Evolutionary conservation across 2,329 filamentous ascomycete genomes (phyloP).

Genomic region (Hypoxylon sp.): DNA sequence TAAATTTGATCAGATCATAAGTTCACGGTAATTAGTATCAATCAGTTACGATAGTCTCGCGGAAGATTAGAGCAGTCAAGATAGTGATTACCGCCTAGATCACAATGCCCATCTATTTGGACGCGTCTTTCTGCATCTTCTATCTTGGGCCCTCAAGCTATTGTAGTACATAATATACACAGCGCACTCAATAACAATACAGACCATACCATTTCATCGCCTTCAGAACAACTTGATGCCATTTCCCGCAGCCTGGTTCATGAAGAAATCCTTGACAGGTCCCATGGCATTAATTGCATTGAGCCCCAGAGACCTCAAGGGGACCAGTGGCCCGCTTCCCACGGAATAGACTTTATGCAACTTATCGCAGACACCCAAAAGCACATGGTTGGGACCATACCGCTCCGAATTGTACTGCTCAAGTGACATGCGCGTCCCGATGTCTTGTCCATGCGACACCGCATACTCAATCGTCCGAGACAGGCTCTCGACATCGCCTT

Average conservation of each 20-base stretch:
- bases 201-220: slow-evolving; percentile 15
- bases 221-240: slow-evolving; percentile 54
- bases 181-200: neutral
- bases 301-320: slow-evolving; percentile 82
- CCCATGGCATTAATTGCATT: slow-evolving; percentile 80
- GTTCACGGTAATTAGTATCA: neutral
- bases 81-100: neutral
- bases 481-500: slow-evolving; percentile 88
- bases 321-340: slow-evolving; percentile 82
- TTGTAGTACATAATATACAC: slow-evolving; percentile 25
- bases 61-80: no score
- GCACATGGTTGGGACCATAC: slow-evolving; percentile 84
- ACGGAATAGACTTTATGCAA: slow-evolving; percentile 93
- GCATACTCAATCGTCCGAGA: slow-evolving; percentile 81
- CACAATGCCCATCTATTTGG: neutral
- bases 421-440: slow-evolving; percentile 83
- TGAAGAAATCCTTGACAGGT: slow-evolving; percentile 86
- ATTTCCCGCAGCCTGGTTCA: slow-evolving; percentile 77
- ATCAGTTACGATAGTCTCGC: no score
- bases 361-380: slow-evolving; percentile 88
- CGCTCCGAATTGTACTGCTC: slow-evolving; percentile 86
- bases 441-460: slow-evolving; percentile 86
- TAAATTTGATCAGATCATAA: neutral
- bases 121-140: neutral
- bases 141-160: neutral